Evolutionary conservation across 768 basidiomycete genomes (phyloP), one percentile per base, ranked within the genome.

Genomic region (Phanerochaete sordida): DNA sequence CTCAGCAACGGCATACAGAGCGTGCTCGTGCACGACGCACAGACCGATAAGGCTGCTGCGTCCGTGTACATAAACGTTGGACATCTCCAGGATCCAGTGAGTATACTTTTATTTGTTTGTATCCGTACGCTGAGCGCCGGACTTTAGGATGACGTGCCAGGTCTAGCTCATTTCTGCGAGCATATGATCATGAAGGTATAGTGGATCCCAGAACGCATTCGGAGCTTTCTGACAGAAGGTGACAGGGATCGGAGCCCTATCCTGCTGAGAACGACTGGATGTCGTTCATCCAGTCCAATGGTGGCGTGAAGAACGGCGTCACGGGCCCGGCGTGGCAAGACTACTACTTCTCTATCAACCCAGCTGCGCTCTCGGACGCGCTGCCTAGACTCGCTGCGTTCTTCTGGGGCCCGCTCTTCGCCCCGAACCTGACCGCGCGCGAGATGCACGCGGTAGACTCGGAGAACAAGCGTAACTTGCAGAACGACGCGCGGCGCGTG

Each of bases 371-470:
- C 13, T 64, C 64, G 37, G 66, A 60, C 64, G 77, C 72, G 65
- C 70, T 77, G 68, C 70, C 70, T 64, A 72, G 78, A 72, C 66
- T 74, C 67, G 61, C 79, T 69, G 71, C 70, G 11, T 84, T 83
- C 76, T 84, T 84, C 72, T 74, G 74, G 51, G 74, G 78, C 12
- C 84, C 84, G 0, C 70, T 83, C 9, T 84, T 85, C 73, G 66
- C 69, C 13, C 60, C 72, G 1, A 74, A 71, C 43, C 75, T 79
- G 60, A 77, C 77, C 13, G 70, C 75, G 52, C 72, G 79, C 23
- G 84, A 85, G 68, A 73, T 82, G 65, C 75, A 81, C 49, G 84
- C 84, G 7, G 83, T 85, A 35, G 79, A 85, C 65, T 78, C 77
- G 9, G 84, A 85, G 68, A 78, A 80, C 72, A 80, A 80, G 67